Evolutionary conservation across 768 basidiomycete species (phyloP).

Genomic region (Suillus decipiens): DNA sequence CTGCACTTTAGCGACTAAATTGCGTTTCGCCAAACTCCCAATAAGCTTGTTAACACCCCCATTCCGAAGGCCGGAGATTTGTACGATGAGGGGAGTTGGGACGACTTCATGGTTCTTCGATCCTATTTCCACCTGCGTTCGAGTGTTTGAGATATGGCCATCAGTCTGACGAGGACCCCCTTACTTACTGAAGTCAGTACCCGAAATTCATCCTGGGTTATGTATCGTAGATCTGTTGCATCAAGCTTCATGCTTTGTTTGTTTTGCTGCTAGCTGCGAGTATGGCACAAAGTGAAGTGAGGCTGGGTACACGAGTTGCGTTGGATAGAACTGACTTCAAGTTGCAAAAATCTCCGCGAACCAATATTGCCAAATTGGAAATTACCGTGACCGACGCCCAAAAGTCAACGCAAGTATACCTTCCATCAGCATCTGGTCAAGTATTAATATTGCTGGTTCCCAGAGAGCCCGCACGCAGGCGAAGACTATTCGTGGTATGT

Average conservation of each 20-base stretch:
- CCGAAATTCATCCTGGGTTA: conserved; percentile 90
- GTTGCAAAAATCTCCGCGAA: background rate
- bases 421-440: background rate
- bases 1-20: conserved; percentile 85
- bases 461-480: background rate
- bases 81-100: conserved; percentile 83
- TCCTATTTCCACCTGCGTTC: conserved; percentile 87
- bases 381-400: background rate
- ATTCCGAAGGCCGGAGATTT: conserved; percentile 88
- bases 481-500: conserved; percentile 2
- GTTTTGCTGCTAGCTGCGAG: background rate
- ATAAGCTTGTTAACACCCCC: conserved; percentile 95
- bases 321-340: background rate
- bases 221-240: conserved; percentile 91
- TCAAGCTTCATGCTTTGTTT: conserved; percentile 78
- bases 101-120: conserved; percentile 98
- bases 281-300: background rate
- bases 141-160: background rate
- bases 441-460: background rate
- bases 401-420: background rate
- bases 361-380: conserved; percentile 5
- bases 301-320: background rate
- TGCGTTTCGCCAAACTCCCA: conserved; percentile 88
- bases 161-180: conserved; percentile 11
- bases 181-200: conserved; percentile 93